phyloP scores from a whole-genome alignment of 306 rosid genomes.

The Benincasa hispida region DNA sequence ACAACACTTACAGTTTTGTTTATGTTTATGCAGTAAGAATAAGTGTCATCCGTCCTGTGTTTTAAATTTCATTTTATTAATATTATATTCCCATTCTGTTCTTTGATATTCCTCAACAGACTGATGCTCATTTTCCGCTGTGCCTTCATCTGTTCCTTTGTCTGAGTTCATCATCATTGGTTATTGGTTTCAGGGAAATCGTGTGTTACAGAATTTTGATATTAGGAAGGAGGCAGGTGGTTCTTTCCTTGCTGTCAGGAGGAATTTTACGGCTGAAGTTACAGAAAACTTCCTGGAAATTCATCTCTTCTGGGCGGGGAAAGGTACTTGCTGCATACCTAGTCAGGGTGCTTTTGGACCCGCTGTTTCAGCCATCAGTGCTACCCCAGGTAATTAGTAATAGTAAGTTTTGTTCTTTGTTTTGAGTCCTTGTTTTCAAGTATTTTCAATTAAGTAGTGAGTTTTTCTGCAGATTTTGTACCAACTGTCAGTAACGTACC shows the following conservation, averaged over 20 bases:
- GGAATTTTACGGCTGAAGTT: conserved; percentile 25
- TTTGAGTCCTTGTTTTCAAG: neutral
- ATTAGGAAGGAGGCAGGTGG: conserved; percentile 56
- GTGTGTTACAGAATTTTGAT: conserved; percentile 45
- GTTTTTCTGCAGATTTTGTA: conserved; percentile 34
- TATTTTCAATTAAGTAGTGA: conserved; percentile 2
- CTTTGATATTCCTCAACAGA: neutral
- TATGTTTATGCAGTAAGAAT: neutral
- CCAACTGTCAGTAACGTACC: conserved; percentile 45
- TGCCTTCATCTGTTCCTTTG: neutral
- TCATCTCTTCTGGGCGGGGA: conserved; percentile 88
- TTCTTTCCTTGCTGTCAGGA: conserved; percentile 24
- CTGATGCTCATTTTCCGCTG: neutral
- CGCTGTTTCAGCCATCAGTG: conserved; percentile 59
- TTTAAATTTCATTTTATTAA: neutral
- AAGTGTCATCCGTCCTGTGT: neutral
- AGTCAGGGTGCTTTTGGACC: conserved; percentile 57
- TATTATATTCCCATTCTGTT: neutral
- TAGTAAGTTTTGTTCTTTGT: conserved; percentile 4
- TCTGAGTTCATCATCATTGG: neutral
- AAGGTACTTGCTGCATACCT: conserved; percentile 76
- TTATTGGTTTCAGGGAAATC: conserved; percentile 36
- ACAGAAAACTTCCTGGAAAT: conserved; percentile 53
- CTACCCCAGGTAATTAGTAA: conserved; percentile 46
- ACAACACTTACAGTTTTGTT: neutral